Evolutionary conservation across 164 flowering plant genomes (phyloP).

Genomic region (Dillenia suffruticosa): DNA sequence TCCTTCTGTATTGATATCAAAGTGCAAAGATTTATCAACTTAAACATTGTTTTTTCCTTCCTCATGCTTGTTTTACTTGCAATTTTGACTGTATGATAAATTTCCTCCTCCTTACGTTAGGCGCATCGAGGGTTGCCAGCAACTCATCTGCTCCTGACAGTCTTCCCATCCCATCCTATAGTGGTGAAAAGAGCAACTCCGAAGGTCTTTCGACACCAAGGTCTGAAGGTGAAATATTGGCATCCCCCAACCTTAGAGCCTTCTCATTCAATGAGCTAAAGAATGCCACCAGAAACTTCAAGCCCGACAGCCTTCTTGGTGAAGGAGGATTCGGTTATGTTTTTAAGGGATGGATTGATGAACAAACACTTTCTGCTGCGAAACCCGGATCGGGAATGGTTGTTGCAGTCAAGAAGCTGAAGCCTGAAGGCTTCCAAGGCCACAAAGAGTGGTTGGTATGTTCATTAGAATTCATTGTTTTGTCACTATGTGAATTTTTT

Average conservation of each 20-base stretch:
- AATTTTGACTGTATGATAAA: neutral
- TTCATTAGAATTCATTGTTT: neutral
- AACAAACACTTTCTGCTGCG: slow-evolving; percentile 55
- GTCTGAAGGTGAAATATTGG: slow-evolving; percentile 66
- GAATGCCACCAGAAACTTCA: slow-evolving; percentile 80
- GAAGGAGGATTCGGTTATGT: slow-evolving; percentile 94
- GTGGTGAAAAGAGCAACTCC: slow-evolving; percentile 8
- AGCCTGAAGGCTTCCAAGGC: slow-evolving; percentile 82
- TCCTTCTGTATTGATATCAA: neutral
- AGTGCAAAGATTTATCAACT: neutral
- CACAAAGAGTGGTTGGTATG: slow-evolving; percentile 80
- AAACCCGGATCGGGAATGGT: slow-evolving; percentile 75
- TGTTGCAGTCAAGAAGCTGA: slow-evolving; percentile 85
- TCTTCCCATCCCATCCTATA: slow-evolving; percentile 34
- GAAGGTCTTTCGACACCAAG: slow-evolving; percentile 55
- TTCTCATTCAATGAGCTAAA: slow-evolving; percentile 67
- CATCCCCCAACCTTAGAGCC: slow-evolving; percentile 57
- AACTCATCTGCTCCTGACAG: slow-evolving; percentile 39
- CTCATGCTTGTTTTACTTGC: neutral
- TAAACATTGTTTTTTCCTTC: neutral
- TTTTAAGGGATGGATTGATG: slow-evolving; percentile 90
- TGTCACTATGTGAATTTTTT: neutral
- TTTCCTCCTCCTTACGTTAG: slow-evolving; percentile 19
- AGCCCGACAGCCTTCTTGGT: slow-evolving; percentile 78
- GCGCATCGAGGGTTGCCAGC: slow-evolving; percentile 31